Percentiles rank a stretch among this genome's conserved stretches.
phyloP scores from a whole-genome alignment of 371 early-diverging fungal species.

The Choanephora cucurbitarum region DNA sequence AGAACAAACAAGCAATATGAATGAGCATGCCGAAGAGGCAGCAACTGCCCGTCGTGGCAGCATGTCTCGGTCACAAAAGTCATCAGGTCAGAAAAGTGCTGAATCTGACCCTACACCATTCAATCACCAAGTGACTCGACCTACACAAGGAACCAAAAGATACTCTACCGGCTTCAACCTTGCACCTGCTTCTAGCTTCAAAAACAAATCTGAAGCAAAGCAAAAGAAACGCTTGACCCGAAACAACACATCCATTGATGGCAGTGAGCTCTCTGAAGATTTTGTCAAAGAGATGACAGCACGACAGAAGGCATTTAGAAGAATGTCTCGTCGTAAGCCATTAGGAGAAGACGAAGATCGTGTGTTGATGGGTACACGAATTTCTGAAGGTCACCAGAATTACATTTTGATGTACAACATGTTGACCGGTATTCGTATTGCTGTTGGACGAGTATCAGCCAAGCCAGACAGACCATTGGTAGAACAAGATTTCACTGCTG shows the following conservation, averaged over 20 bases:
- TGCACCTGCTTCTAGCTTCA: constrained; percentile 21
- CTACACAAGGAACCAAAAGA: constrained; percentile 12
- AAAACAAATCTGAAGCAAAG: constrained; percentile 12
- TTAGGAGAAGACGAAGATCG: constrained; percentile 35
- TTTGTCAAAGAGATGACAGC: constrained; percentile 32
- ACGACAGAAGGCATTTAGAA: constrained; percentile 34
- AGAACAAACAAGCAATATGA: neutral
- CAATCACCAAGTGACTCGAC: constrained; percentile 3
- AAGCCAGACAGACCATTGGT: constrained; percentile 71
- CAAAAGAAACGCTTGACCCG: constrained; percentile 13
- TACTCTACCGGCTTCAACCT: constrained; percentile 27
- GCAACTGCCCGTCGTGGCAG: constrained; percentile 5
- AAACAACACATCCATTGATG: constrained; percentile 8
- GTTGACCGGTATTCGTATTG: constrained; percentile 86
- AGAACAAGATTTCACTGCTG: constrained; percentile 77
- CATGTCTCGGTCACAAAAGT: constrained; percentile 17
- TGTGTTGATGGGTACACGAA: constrained; percentile 60
- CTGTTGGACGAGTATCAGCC: constrained; percentile 76
- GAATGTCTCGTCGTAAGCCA: constrained; percentile 28
- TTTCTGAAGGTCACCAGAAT: constrained; percentile 62
- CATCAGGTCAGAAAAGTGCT: constrained; percentile 12
- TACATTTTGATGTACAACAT: constrained; percentile 94
- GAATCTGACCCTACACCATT: constrained; percentile 26
- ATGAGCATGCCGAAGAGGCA: neutral
- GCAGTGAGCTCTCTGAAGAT: constrained; percentile 21